Evolutionary conservation across 2,329 filamentous ascomycete genomes (phyloP), one percentile per base, ranked within the genome.

Genomic region (Coniochaeta hoffmannii): DNA sequence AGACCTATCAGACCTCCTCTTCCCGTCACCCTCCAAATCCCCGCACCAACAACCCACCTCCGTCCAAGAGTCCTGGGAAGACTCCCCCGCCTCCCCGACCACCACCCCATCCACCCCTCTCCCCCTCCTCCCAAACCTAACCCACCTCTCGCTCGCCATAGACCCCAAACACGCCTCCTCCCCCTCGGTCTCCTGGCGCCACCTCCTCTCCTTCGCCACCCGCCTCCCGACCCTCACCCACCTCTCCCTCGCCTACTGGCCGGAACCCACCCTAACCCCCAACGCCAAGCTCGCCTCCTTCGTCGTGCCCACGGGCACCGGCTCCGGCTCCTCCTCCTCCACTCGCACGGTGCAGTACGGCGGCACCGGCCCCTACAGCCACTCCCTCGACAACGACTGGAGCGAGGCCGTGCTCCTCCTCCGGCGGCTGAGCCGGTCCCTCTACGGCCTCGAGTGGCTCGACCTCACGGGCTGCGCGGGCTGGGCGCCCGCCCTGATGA

Each of bases 161-260:
- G 62, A 71, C 52, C 74, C 76, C 1, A 63, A 17, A 17, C 55
- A 55, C 15, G 38, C 57, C 19, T 30, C 63, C 63, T 35, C 66
- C 6, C 19, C 7, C 8, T 65, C 66, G 6, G 73, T 75, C 15
- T 83, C 81, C 1, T 86, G 83, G 83, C 78, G 75, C 50, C 80
- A 83, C 34, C 74, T 86, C 4, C 69, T 86, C 24, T 61, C 73
- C 1, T 66, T 86, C n/a, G 75, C 80, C 0, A 65, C 71, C 11
- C 81, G 78, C 60, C 65, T 83, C 7, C 74, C 74, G 0, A 76
- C 73, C 14, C 67, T 86, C 36, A 86, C 83, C 1, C 82, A 86
- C 61, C 71, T 86, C 38, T 83, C 77, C 59, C 72, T 86, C 7
- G 81, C 82, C 15, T 80, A 78, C 64, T 86, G 83, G 83, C 83